Conservation (phyloP, 1,284 basidiomycete species). For the Tausonia pullulans region DNA sequence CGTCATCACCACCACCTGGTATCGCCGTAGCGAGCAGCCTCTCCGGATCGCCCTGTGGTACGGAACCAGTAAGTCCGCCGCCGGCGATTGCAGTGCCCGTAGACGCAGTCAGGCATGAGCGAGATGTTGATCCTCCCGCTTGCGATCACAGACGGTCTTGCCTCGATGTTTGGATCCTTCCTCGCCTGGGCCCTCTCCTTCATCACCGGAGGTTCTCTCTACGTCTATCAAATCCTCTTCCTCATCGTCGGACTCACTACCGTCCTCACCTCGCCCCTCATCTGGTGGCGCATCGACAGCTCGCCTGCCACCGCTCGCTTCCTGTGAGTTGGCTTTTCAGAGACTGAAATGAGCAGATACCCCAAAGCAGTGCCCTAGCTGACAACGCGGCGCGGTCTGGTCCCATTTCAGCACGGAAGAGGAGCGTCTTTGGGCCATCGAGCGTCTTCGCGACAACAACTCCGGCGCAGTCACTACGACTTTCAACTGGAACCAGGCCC, state of each 20-base stretch:
- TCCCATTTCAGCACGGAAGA: constrained; percentile 19
- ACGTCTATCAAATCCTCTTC: constrained; percentile 34
- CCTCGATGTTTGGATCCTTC: constrained; percentile 30
- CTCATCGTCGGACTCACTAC: constrained; percentile 32
- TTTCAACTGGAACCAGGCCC: constrained; percentile 33
- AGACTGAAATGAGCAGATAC: too few species aligned
- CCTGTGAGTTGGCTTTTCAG: constrained; percentile 17
- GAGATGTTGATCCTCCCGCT: not conserved
- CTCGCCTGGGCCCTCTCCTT: constrained; percentile 27
- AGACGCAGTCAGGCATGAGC: not conserved
- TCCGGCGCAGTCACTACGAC: constrained; percentile 30
- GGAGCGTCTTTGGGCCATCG: constrained; percentile 33
- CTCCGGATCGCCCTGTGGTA: constrained; percentile 31
- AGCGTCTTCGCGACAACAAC: constrained; percentile 36
- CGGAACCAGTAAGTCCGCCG: constrained; percentile 22
- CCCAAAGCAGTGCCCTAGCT: too few species aligned
- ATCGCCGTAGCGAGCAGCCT: constrained; percentile 34
- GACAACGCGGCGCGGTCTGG: too few species aligned
- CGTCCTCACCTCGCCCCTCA: constrained; percentile 29
- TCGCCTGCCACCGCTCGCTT: constrained; percentile 31
- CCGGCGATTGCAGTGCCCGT: too few species aligned
- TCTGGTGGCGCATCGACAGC: constrained; percentile 30
- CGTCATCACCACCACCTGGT: constrained; percentile 35
- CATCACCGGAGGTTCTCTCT: constrained; percentile 26
- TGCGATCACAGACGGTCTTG: constrained; percentile 24